Conservation (phyloP, 345 rosid genomes). For the Leavenworthia alabamica region DNA sequence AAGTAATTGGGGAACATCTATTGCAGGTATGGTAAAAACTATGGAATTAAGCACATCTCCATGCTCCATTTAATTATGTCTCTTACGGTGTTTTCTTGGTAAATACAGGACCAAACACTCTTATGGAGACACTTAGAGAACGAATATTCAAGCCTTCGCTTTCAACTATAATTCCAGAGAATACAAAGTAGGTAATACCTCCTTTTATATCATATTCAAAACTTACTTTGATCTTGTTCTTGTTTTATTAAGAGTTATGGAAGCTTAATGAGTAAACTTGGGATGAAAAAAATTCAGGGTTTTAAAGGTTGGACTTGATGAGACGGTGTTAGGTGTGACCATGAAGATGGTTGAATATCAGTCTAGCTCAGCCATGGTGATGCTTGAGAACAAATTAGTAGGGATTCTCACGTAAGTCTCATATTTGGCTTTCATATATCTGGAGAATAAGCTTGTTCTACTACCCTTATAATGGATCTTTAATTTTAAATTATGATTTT, state of each 20-base stretch:
- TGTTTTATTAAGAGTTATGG: background rate
- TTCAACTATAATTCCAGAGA: conserved; percentile 75
- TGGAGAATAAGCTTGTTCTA: background rate
- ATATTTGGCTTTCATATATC: background rate
- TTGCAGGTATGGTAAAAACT: conserved; percentile 48
- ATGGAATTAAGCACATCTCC: background rate
- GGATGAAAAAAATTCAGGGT: conserved; percentile 44
- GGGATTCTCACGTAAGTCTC: conserved; percentile 89
- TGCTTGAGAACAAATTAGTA: conserved; percentile 60
- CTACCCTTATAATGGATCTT: background rate
- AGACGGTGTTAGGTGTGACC: conserved; percentile 59
- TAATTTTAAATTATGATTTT: conserved; percentile 14
- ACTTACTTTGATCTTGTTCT: background rate
- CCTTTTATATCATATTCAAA: conserved; percentile 6
- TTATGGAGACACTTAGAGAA: conserved; percentile 83
- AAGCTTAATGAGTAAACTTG: conserved; percentile 1
- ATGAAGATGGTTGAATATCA: conserved; percentile 82
- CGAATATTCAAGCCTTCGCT: conserved; percentile 82
- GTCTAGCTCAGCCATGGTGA: conserved; percentile 67
- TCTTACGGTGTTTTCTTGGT: background rate
- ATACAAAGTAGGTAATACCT: conserved; percentile 97
- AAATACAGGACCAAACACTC: conserved; percentile 61
- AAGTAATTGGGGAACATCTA: conserved; percentile 74
- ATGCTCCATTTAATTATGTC: background rate
- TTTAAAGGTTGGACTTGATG: conserved; percentile 69